Evolutionary conservation across 768 basidiomycete genomes (phyloP).

Genomic region (Tulasnella sp.): DNA sequence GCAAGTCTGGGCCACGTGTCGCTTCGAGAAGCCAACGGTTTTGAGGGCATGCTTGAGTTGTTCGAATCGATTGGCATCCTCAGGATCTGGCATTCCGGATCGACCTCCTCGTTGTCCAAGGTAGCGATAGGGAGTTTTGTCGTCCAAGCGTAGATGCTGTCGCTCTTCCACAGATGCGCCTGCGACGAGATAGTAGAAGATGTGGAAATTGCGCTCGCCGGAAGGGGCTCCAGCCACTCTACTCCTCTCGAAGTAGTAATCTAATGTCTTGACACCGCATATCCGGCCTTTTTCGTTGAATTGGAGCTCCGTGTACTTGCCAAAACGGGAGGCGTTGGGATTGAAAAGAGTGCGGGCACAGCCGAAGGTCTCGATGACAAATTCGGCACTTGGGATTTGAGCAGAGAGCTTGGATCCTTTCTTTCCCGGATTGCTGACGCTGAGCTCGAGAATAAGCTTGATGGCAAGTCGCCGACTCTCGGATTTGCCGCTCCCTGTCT

Average conservation of each 20-base stretch:
- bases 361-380: conserved; percentile 91
- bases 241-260: conserved; percentile 90
- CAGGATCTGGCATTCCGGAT: conserved; percentile 34
- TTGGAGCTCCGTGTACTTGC: conserved; percentile 96
- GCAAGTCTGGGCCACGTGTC: conserved; percentile 90
- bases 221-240: conserved; percentile 81
- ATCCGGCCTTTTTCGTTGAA: conserved; percentile 88
- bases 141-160: conserved; percentile 74
- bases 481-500: conserved; percentile 89
- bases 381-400: conserved; percentile 89
- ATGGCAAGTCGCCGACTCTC: conserved; percentile 85
- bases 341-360: conserved; percentile 88
- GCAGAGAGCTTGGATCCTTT: conserved; percentile 82
- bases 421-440: conserved; percentile 81
- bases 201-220: conserved; percentile 95
- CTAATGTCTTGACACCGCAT: conserved; percentile 85
- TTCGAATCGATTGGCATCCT: conserved; percentile 83
- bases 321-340: conserved; percentile 91
- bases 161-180: conserved; percentile 85
- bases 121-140: conserved; percentile 78
- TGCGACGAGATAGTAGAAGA: conserved; percentile 93
- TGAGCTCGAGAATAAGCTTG: conserved; percentile 85
- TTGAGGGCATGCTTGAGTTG: conserved; percentile 94
- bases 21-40: conserved; percentile 85
- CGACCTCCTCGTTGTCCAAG: conserved; percentile 58